Base-by-base conservation (phyloP, 176 grass and related monocot species). In the Phyllostachys edulis region DNA sequence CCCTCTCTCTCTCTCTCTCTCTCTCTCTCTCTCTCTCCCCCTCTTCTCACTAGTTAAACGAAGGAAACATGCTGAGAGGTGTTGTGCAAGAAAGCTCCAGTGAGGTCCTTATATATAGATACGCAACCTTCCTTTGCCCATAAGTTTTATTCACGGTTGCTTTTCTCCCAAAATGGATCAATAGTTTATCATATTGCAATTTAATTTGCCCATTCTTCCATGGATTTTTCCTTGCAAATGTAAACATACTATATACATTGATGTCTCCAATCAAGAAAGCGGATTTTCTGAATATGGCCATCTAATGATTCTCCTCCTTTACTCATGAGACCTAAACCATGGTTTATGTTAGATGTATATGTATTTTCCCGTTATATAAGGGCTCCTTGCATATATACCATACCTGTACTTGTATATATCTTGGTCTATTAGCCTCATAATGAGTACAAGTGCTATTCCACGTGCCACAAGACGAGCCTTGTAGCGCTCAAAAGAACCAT, bases 51-150 rank as follows among this genome's bases (percentile, higher is more conserved):
- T 49, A 12, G 9, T 36, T 14, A 47, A 67, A 67, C 69, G 57
- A 74, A 51, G 24, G 24, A 75, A 81, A 55, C 21, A 77, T 62
- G 37, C 9, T 62, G 79, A 62, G 80, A 80, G 80, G 89, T 75
- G 80, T 24, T 80, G 85, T 87, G 80, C 75, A 87, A 87, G 75
- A 80, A 84, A 87, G 85, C 42, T 68, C 75, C 84, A 76, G 80
- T 69, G 68, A 87, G 89, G 85, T 68, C 85, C 50, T 90, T 90
- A 90, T 90, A 77, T 88, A 90, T 84, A 84, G 49, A 32, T 57
- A 87, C 23, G 85, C 80, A 84, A 87, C 75, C 89, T 69, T 80
- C 80, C 80, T 87, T 87, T 80, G 75, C 51, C 69, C 69, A 74
- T 46, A 78, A 85, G 63, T 69, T 85, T n/a, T 57, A 66, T 36